A percentile compares a stretch with the other conserved stretches of the same genome.
Conservation (phyloP, 1,284 basidiomycete genomes). For the Sanghuangporus sanghuang region DNA sequence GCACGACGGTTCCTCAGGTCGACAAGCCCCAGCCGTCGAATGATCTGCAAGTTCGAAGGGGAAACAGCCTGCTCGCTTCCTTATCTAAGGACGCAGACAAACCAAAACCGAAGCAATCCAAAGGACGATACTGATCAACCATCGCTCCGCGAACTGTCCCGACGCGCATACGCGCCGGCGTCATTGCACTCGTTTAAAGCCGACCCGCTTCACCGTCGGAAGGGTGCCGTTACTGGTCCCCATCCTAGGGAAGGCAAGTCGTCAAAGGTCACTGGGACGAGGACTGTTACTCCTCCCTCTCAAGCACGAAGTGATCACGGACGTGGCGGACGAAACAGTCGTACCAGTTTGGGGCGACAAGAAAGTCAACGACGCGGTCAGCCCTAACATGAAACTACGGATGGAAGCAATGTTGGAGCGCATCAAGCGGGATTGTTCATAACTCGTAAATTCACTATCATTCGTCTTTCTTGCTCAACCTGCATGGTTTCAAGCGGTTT, state of each 20-base stretch:
- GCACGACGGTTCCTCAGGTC: background rate
- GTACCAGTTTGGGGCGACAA: slow-evolving; percentile 13
- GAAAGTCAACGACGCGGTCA: slow-evolving; percentile 40
- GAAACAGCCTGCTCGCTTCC: background rate
- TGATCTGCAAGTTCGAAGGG: background rate
- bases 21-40: background rate
- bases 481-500: too few relatives aligned
- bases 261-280: background rate
- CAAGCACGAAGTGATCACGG: background rate
- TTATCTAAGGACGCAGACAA: background rate
- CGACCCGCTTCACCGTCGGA: slow-evolving; percentile 34
- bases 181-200: slow-evolving; percentile 54
- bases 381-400: slow-evolving; percentile 72
- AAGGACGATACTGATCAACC: slow-evolving; percentile 16
- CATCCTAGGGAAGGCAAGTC: background rate
- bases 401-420: slow-evolving; percentile 77
- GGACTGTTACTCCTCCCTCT: too few relatives aligned
- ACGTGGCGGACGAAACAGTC: background rate
- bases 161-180: slow-evolving; percentile 53
- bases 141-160: slow-evolving; percentile 52
- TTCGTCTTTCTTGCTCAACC: too few relatives aligned
- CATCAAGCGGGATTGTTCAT: slow-evolving; percentile 56
- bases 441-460: slow-evolving; percentile 15
- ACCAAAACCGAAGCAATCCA: background rate
- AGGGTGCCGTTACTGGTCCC: background rate